phyloP scores from a whole-genome alignment of 352 stramenopile genomes.

The Phytophthora chlamydospora region DNA sequence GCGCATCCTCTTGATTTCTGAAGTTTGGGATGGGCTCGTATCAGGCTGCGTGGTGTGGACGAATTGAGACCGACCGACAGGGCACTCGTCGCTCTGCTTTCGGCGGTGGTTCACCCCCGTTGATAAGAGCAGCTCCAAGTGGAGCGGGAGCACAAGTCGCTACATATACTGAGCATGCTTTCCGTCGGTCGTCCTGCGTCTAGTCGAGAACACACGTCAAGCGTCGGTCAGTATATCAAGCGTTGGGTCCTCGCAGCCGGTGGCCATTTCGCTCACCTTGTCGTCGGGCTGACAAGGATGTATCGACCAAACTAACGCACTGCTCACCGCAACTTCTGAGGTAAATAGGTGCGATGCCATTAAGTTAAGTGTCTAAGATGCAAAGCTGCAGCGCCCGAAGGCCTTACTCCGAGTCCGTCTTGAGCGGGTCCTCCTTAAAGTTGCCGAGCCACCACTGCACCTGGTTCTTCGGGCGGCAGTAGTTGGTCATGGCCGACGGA shows the following conservation, averaged over 20 bases:
- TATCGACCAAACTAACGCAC: too few relatives aligned
- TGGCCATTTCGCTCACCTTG: too few relatives aligned
- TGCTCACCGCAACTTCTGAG: too few relatives aligned
- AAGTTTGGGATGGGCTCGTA: slow-evolving; percentile 34
- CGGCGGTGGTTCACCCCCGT: too few relatives aligned
- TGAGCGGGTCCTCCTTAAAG: slow-evolving; percentile 54
- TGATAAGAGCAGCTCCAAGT: too few relatives aligned
- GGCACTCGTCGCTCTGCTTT: neutral
- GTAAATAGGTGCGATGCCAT: too few relatives aligned
- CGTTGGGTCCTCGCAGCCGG: too few relatives aligned
- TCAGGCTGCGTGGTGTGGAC: slow-evolving; percentile 19
- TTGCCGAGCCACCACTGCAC: slow-evolving; percentile 66
- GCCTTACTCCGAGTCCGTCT: neutral
- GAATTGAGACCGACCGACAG: neutral
- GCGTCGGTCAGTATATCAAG: too few relatives aligned
- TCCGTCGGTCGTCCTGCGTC: slow-evolving; percentile 2
- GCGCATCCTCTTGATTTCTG: slow-evolving; percentile 31
- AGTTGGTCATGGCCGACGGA: slow-evolving; percentile 48
- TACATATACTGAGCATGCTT: neutral
- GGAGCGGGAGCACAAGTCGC: too few relatives aligned
- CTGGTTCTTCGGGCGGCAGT: slow-evolving; percentile 53
- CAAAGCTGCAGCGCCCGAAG: too few relatives aligned
- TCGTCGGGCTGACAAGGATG: too few relatives aligned
- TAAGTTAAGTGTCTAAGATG: too few relatives aligned
- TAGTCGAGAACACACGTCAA: slow-evolving; percentile 1